These are phyloP conservation scores for Ogataea parapolymorpha DNA, from an alignment of 805 yeast species.

Conservation along the genomic window DNA sequence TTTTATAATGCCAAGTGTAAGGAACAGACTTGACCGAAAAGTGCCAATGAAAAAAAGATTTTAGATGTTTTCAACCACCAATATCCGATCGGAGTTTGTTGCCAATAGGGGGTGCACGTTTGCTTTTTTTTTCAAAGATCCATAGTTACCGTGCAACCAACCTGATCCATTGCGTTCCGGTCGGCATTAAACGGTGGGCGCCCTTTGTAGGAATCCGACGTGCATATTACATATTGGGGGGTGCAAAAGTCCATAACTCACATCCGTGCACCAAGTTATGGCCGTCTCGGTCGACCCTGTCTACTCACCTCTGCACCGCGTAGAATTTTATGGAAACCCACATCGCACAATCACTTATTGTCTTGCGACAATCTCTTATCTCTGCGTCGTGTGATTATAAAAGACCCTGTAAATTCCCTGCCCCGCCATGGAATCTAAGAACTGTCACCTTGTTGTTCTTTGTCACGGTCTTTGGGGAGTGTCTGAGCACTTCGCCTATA, in stretches of 20 bases:
- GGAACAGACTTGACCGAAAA: constrained; percentile 18
- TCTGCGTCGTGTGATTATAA: constrained; percentile 6
- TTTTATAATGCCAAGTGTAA: neutral
- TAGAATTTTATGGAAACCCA: constrained; percentile 2
- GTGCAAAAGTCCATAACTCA: neutral
- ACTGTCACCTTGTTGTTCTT: constrained; percentile 55
- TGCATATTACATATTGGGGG: constrained; percentile 1
- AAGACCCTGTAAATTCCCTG: neutral
- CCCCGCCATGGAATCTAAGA: constrained; percentile 15
- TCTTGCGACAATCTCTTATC: constrained; percentile 1
- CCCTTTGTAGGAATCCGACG: constrained; percentile 3
- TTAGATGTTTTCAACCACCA: neutral
- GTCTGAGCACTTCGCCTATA: constrained; percentile 60
- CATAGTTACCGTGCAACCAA: neutral
- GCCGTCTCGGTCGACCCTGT: too few relatives aligned
- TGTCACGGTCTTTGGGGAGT: constrained; percentile 76
- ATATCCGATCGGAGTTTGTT: constrained; percentile 12
- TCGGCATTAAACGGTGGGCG: constrained; percentile 1
- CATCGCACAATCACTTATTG: neutral
- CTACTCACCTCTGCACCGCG: constrained; percentile 5
- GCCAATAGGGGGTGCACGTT: constrained; percentile 4
- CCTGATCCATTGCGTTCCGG: constrained; percentile 1
- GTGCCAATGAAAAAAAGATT: constrained; percentile 9
- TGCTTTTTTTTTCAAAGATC: neutral
- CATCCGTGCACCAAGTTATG: neutral